A percentile compares a stretch with the other conserved stretches of the same genome.
phyloP scores from a whole-genome alignment of 1,284 basidiomycete genomes.

The Trametes sp. region DNA sequence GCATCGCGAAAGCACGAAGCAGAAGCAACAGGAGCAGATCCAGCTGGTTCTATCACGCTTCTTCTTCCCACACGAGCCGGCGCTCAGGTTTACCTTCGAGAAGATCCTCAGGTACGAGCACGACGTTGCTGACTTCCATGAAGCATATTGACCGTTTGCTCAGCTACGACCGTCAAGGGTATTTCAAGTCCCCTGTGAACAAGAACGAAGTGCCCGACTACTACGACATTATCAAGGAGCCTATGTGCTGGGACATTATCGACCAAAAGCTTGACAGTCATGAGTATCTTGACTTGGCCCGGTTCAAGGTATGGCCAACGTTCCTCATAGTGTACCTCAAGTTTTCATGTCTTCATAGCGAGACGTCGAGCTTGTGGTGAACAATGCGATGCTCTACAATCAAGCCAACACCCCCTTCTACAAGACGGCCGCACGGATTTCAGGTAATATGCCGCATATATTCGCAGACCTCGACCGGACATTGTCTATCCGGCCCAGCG shows the following conservation, averaged over 20 bases:
- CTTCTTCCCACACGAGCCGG: constrained; percentile 73
- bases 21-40: constrained; percentile 75
- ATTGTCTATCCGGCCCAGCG: constrained; percentile 23
- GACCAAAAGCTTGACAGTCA: constrained; percentile 81
- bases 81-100: constrained; percentile 73
- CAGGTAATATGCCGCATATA: constrained; percentile 62
- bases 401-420: constrained; percentile 76
- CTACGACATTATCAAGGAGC: constrained; percentile 84
- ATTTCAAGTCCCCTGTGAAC: constrained; percentile 87
- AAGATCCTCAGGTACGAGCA: constrained; percentile 68
- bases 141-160: constrained; percentile 7
- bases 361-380: constrained; percentile 84
- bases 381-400: constrained; percentile 93
- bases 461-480: constrained; percentile 62
- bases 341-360: constrained; percentile 52
- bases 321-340: background rate
- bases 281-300: constrained; percentile 77
- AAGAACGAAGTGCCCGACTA: constrained; percentile 90
- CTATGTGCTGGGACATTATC: constrained; percentile 92
- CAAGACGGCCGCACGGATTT: constrained; percentile 77
- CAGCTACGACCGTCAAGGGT: constrained; percentile 78
- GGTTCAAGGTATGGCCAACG: constrained; percentile 71
- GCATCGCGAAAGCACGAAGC: constrained; percentile 88
- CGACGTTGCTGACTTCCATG: constrained; percentile 38
- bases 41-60: constrained; percentile 70